These are phyloP conservation scores for Dalbergia cultrata DNA, from an alignment of 306 rosid species.

Conservation along the genomic window DNA sequence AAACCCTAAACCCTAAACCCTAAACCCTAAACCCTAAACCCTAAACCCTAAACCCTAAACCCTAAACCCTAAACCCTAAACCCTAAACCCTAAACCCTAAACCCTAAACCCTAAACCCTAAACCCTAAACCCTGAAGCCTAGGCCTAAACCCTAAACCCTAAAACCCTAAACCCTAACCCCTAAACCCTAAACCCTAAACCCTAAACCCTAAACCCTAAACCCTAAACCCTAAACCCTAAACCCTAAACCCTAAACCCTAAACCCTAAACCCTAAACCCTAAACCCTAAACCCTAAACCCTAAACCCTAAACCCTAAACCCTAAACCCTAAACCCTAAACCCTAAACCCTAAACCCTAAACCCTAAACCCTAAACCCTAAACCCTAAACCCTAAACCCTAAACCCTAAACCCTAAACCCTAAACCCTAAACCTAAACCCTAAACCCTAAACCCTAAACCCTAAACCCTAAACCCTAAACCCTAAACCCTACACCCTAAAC, in stretches of 20 bases:
- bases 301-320: constrained; percentile 20
- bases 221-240: constrained; percentile 34
- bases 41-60: constrained; percentile 25
- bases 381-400: constrained; percentile 23
- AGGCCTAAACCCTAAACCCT: constrained; percentile 19
- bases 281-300: constrained; percentile 18
- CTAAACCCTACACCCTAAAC: background rate
- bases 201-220: constrained; percentile 33
- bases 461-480: constrained; percentile 25
- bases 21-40: constrained; percentile 28
- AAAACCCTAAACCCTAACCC: constrained; percentile 25
- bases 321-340: background rate
- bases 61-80: constrained; percentile 37
- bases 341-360: constrained; percentile 41
- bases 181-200: constrained; percentile 28
- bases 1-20: constrained; percentile 42
- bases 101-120: constrained; percentile 19
- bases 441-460: constrained; percentile 31
- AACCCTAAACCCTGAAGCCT: constrained; percentile 25
- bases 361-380: constrained; percentile 35
- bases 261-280: constrained; percentile 19
- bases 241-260: constrained; percentile 28
- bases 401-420: constrained; percentile 26
- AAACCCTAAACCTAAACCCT: constrained; percentile 28
- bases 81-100: constrained; percentile 37